Evolutionary conservation across 1,284 basidiomycete genomes (phyloP).

Genomic region (Malassezia restricta): DNA sequence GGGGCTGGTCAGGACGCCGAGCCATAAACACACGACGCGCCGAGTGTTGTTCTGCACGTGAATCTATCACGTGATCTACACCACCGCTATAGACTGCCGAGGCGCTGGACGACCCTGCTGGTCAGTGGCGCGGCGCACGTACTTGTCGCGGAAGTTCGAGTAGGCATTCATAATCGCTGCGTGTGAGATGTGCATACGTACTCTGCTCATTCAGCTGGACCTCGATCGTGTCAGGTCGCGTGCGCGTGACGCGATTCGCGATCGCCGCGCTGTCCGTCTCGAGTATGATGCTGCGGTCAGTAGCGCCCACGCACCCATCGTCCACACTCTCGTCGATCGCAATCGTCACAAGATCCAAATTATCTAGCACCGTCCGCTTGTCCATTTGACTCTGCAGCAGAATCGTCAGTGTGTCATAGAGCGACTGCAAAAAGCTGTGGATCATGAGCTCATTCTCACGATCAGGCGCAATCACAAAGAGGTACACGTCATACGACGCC

Average conservation of each 20-base stretch:
- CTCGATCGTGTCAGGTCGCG: slow-evolving; percentile 81
- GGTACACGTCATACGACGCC: slow-evolving; percentile 82
- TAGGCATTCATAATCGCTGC: slow-evolving; percentile 46
- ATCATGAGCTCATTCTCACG: slow-evolving; percentile 96
- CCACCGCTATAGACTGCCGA: slow-evolving; percentile 8
- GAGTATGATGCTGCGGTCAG: slow-evolving; percentile 66
- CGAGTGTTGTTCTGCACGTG: slow-evolving; percentile 6
- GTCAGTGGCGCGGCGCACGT: neutral
- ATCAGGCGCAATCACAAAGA: slow-evolving; percentile 80
- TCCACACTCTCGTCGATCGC: slow-evolving; percentile 95
- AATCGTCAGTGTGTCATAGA: slow-evolving; percentile 72
- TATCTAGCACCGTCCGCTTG: slow-evolving; percentile 87
- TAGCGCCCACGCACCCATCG: slow-evolving; percentile 64
- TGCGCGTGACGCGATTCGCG: slow-evolving; percentile 81
- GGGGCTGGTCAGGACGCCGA: neutral
- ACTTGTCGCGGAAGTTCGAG: slow-evolving; percentile 36
- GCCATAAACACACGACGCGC: neutral
- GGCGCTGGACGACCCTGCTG: slow-evolving; percentile 12
- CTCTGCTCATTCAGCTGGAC: slow-evolving; percentile 96
- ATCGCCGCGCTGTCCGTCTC: slow-evolving; percentile 93
- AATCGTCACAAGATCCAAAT: slow-evolving; percentile 79
- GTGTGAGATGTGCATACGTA: slow-evolving; percentile 16
- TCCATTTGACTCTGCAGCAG: slow-evolving; percentile 75
- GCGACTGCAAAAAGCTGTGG: slow-evolving; percentile 65
- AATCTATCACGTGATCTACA: slow-evolving; percentile 2